Evolutionary conservation across 257 asterid species (phyloP).

Genomic region (Plantago elongata): DNA sequence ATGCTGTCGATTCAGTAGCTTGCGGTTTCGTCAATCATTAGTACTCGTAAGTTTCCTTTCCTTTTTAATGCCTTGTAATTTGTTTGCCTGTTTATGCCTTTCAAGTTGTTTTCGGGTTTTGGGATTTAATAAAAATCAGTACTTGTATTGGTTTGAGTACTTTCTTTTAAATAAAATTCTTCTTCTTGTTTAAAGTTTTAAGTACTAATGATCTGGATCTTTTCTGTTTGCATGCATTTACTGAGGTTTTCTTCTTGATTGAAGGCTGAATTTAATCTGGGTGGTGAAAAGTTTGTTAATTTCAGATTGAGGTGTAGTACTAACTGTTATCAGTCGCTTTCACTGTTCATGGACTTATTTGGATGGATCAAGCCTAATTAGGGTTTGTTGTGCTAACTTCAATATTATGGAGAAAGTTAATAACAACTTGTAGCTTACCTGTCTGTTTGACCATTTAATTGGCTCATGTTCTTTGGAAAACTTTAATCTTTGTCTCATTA

Average conservation of each 20-base stretch:
- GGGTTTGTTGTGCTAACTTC: background rate
- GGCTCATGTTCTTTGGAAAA: background rate
- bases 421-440: background rate
- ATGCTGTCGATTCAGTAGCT: background rate
- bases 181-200: background rate
- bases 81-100: background rate
- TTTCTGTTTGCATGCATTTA: conserved; percentile 9
- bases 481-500: too few species aligned
- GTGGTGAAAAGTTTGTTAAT: background rate
- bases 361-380: background rate
- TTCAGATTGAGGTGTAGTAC: background rate
- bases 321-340: conserved; percentile 4
- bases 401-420: background rate
- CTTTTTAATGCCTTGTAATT: background rate
- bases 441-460: background rate
- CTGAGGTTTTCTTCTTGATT: background rate
- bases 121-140: background rate
- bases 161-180: too few species aligned
- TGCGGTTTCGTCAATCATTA: background rate
- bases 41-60: background rate
- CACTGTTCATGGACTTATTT: conserved; percentile 5
- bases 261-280: background rate
- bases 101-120: background rate
- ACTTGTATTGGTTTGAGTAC: background rate
- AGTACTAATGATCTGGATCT: background rate